Evolutionary conservation across 2,329 filamentous ascomycete genomes (phyloP), one percentile per base, ranked within the genome.

Genomic region (Hypoxylon rubiginosum): DNA sequence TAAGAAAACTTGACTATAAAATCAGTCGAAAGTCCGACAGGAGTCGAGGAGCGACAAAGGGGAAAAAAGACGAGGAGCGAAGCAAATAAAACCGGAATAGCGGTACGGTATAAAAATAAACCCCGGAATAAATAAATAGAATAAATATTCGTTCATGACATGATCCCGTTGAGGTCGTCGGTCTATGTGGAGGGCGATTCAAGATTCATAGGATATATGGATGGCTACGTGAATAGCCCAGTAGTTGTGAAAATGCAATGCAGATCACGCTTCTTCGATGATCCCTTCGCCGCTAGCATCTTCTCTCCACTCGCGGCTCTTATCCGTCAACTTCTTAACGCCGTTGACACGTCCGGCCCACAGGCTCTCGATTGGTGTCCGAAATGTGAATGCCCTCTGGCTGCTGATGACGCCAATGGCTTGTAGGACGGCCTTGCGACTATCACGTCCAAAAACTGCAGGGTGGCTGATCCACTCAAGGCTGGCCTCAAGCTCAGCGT

Each of bases 381-480:
- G 90, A 86, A 95, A 97, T 0, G 96, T 98, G 77, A 95, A 97
- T 10, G 92, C 94, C 50, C 96, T 88, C 80, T 99, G 96, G 6
- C 92, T 97, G 75, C 92, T 96, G 73, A 99, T 97, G 67, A 98
- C 94, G 6, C 96, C 95, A 71, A 99, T 98, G 15, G 94, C 93
- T 79, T 99, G 96, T 24, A 99, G 85, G 1, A 99, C 94, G 4
- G 95, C 93, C 82, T 99, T 99, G 74, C 96, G 90, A 62, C 92
- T 96, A 78, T 99, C 96, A 39, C 96, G 90, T 8, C 92, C 91
- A 77, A 99, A 99, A 1, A 98, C 93, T 1, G 94, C 94, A 1
- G 96, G 96, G 75, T 99, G 96, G 76, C 92, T 94, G 79, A 99
- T 98, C 96, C 96, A 99, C 80, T 99, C 96, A 15, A 99, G 83